A percentile compares a stretch with the other conserved stretches of the same genome.
phyloP scores from a whole-genome alignment of 2,329 filamentous ascomycete genomes.

The Mariannaea sp. region DNA sequence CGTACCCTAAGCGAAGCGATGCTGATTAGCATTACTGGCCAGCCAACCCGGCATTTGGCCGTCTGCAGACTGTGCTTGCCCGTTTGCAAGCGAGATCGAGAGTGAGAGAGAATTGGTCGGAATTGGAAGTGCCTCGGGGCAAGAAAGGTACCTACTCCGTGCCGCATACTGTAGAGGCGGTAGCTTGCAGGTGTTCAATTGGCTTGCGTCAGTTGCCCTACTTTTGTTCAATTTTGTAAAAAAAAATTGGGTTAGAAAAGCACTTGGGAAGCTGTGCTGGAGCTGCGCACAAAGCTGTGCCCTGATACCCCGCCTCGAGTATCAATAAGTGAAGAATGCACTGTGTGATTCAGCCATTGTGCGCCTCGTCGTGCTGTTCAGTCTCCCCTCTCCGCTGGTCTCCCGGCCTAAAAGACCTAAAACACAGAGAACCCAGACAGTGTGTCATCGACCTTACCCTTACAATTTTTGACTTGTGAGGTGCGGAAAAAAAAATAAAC shows the following conservation, averaged over 20 bases:
- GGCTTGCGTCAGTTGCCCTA: conserved; percentile 2
- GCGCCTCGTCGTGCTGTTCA: conserved; percentile 5
- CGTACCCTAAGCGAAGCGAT: conserved; percentile 7
- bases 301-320: conserved; percentile 15
- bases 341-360: conserved; percentile 5
- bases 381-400: conserved; percentile 24
- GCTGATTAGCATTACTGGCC: no score
- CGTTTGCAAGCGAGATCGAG: neutral
- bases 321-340: conserved; percentile 1
- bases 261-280: conserved; percentile 11
- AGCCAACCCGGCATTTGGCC: neutral
- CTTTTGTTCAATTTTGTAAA: conserved; percentile 1
- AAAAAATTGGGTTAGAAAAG: no score
- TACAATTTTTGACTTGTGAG: conserved; percentile 18
- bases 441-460: conserved; percentile 18
- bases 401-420: conserved; percentile 22
- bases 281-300: conserved; percentile 18
- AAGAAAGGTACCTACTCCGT: neutral
- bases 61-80: neutral
- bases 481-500: conserved; percentile 24
- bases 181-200: neutral
- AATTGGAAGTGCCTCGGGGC: neutral
- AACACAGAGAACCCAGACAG: conserved; percentile 20
- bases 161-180: neutral
- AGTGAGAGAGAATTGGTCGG: neutral